These are phyloP conservation scores for Cephaloascus fragrans DNA, from an alignment of 805 yeast species.

Conservation along the genomic window DNA sequence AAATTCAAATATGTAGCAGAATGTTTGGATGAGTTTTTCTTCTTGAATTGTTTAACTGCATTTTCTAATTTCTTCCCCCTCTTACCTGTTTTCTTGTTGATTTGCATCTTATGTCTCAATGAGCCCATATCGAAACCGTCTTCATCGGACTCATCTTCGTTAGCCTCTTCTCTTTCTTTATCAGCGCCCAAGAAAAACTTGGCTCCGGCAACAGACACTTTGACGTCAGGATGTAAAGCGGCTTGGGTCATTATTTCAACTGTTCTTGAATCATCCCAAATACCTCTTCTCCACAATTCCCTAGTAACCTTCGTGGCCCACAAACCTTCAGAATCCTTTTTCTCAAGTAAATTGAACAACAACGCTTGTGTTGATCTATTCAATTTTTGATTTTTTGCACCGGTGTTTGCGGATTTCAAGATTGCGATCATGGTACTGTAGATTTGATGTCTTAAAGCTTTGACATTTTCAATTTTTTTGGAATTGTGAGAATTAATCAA, in stretches of 20 bases:
- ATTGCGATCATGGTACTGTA: constrained; percentile 71
- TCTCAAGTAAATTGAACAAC: constrained; percentile 76
- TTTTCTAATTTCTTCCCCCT: constrained; percentile 71
- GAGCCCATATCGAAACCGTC: constrained; percentile 63
- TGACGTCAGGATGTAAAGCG: constrained; percentile 75
- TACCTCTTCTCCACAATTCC: constrained; percentile 95
- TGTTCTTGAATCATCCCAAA: constrained; percentile 96
- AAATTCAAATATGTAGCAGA: constrained; percentile 73
- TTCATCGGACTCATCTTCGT: constrained; percentile 63
- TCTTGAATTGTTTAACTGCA: constrained; percentile 62
- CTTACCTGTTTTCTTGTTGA: constrained; percentile 75
- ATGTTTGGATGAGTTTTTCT: constrained; percentile 43
- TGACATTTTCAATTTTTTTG: constrained; percentile 55
- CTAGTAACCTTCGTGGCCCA: constrained; percentile 96
- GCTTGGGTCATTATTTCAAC: constrained; percentile 98
- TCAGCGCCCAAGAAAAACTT: constrained; percentile 92
- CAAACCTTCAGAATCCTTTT: constrained; percentile 67
- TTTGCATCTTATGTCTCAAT: constrained; percentile 69
- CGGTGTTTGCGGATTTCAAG: constrained; percentile 74
- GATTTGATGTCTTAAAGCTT: constrained; percentile 72
- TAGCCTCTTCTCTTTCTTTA: constrained; percentile 79
- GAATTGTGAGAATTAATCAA: constrained; percentile 38
- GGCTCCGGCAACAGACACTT: constrained; percentile 85
- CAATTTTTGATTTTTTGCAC: constrained; percentile 82
- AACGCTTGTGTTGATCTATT: constrained; percentile 89